Base-by-base conservation (phyloP, 106 monocot genomes). In the Amphibolis antarctica region DNA sequence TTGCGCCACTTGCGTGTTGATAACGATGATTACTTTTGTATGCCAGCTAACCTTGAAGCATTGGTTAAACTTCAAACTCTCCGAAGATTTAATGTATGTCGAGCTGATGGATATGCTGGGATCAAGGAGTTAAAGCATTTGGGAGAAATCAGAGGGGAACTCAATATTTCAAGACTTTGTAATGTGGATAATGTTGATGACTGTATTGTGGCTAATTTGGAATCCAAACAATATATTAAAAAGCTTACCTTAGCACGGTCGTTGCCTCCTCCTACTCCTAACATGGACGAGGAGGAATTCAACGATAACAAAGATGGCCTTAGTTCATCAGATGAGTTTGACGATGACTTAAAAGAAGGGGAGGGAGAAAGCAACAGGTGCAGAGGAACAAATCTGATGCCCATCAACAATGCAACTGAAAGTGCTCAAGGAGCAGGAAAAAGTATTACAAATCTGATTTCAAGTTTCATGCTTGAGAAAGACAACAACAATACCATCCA, bases 201-300 rank as follows among this genome's bases (percentile, higher is more conserved):
- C 24, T 55, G 54, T 25, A 23, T 9, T 9, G 9, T 11, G 20
- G 54, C 54, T 23, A 23, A 25, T 55, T 12, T 55, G 10, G 1
- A 25, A 12, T 17, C 10, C 5, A 59, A 36, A 36, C 11, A 29
- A 36, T 13, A 4, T 4, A 26, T 78, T 42, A 23, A 62, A 31
- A 31, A 53, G 30, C 47, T 78, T 5, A 67, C 45, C 5, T 45
- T 78, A 18, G 51, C 60, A 20, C 72, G 77, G 77, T 64, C n/a
- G n/a, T n/a, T n/a, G n/a, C n/a, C n/a, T n/a, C n/a, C 19, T 20
- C 18, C 44, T 52, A 3, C 4, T 55, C 2, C 20, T 25, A 22
- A 55, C 24, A 4, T 4, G 10, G 54, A 21, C 23, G 54, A 55
- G 20, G 54, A 21, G 3, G 54, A 55, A 21, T 1, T 4, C 24